Conservation (phyloP, 1,284 basidiomycete species). For the Pseudozyma thailandica region DNA sequence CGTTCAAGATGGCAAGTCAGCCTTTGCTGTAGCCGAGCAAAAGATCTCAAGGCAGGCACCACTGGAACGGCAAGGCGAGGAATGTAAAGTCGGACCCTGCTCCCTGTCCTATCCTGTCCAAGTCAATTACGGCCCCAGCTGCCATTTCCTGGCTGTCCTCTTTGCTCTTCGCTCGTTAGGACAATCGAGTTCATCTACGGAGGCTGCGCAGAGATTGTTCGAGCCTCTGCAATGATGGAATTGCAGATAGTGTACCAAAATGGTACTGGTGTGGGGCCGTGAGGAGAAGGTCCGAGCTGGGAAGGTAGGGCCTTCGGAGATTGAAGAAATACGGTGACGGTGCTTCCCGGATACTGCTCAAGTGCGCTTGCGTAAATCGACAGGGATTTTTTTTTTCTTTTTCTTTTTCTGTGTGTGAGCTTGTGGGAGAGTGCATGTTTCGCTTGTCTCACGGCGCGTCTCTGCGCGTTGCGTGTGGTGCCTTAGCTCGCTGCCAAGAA, state of each 20-base stretch:
- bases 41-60: background rate
- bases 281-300: conserved; percentile 8
- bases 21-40: conserved; percentile 1
- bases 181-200: too few relatives aligned
- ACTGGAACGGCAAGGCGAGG: background rate
- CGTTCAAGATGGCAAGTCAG: background rate
- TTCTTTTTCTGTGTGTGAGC: background rate
- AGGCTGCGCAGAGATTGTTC: too few relatives aligned
- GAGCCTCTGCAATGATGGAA: too few relatives aligned
- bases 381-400: background rate
- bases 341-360: too few relatives aligned
- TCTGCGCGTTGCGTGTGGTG: background rate
- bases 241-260: too few relatives aligned
- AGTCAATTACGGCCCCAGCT: too few relatives aligned
- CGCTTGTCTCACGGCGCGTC: background rate
- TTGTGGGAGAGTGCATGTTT: conserved; percentile 6
- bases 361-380: background rate
- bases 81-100: background rate
- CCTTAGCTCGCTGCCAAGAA: conserved; percentile 4
- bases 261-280: too few relatives aligned
- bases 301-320: conserved; percentile 1
- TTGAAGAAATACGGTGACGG: too few relatives aligned
- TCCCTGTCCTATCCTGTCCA: background rate
- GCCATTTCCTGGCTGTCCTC: too few relatives aligned
- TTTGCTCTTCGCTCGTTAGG: too few relatives aligned